Evolutionary conservation across 2,329 filamentous ascomycete species (phyloP).

Genomic region (Monosporascus cannonballus): DNA sequence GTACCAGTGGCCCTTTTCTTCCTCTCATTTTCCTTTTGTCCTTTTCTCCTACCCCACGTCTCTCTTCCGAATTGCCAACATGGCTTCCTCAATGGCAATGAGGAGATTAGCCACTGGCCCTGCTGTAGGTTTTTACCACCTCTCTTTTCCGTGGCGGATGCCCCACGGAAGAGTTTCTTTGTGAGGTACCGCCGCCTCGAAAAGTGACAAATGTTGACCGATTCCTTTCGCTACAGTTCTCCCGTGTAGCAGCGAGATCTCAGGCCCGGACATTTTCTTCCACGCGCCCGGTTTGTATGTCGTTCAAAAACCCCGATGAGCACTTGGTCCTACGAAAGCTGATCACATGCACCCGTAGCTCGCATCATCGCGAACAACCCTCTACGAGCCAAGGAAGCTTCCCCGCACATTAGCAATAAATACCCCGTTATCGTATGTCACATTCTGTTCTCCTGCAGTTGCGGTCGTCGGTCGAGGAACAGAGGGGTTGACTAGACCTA

Average conservation of each 20-base stretch:
- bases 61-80: conserved; percentile 22
- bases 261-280: conserved; percentile 80
- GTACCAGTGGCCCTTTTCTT: conserved; percentile 1
- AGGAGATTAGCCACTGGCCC: conserved; percentile 52
- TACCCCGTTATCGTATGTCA: conserved; percentile 85
- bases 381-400: conserved; percentile 88
- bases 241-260: conserved; percentile 49
- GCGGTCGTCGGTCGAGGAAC: conserved; percentile 6
- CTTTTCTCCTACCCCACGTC: neutral
- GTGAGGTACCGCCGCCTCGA: neutral
- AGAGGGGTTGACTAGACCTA: conserved; percentile 29
- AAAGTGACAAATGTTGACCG: conserved; percentile 5
- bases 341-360: conserved; percentile 41
- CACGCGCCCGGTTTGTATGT: conserved; percentile 70
- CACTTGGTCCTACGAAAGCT: conserved; percentile 3
- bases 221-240: conserved; percentile 44
- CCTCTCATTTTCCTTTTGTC: neutral
- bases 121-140: conserved; percentile 40
- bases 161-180: too few species aligned
- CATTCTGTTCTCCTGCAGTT: conserved; percentile 1
- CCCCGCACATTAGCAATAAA: conserved; percentile 77
- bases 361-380: conserved; percentile 81
- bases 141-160: too few species aligned
- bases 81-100: conserved; percentile 60
- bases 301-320: neutral